These are phyloP conservation scores for Verticillium tricorpus DNA, from an alignment of 2,329 filamentous ascomycete species.

Conservation along the genomic window DNA sequence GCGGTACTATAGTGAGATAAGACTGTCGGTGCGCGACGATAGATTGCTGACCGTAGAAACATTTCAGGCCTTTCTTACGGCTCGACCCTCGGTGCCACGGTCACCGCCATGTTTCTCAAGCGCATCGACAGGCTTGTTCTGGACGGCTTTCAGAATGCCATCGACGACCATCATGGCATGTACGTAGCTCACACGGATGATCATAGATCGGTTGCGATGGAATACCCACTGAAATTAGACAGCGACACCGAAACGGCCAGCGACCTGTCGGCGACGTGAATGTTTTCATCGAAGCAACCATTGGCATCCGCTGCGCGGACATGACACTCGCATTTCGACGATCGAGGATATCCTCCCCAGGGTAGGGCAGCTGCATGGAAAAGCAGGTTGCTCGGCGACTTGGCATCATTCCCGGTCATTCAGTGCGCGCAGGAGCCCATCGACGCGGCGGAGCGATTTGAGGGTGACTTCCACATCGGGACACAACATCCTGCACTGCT, in stretches of 20 bases:
- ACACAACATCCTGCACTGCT: slow-evolving; percentile 29
- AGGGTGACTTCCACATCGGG: slow-evolving; percentile 23
- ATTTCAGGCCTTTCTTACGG: slow-evolving; percentile 32
- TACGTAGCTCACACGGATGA: slow-evolving; percentile 2
- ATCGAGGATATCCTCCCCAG: slow-evolving; percentile 21
- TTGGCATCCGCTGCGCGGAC: slow-evolving; percentile 30
- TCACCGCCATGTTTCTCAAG: slow-evolving; percentile 35
- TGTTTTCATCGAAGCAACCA: background rate
- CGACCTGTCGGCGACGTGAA: background rate
- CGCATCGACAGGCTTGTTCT: slow-evolving; percentile 25
- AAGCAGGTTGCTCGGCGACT: slow-evolving; percentile 22
- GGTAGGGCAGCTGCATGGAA: slow-evolving; percentile 17
- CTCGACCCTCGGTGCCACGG: slow-evolving; percentile 29
- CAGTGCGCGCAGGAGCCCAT: slow-evolving; percentile 31
- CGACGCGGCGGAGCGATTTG: slow-evolving; percentile 29
- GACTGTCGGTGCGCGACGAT: background rate
- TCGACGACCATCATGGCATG: slow-evolving; percentile 23
- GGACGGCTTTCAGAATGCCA: slow-evolving; percentile 24
- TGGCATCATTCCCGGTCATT: slow-evolving; percentile 10
- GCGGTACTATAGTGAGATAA: slow-evolving; percentile 29
- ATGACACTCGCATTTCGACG: slow-evolving; percentile 16
- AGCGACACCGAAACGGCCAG: slow-evolving; percentile 8
- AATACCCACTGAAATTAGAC: slow-evolving; percentile 1
- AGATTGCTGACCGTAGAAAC: background rate
- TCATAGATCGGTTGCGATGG: background rate